Conservation (phyloP, 805 yeast genomes). For the Wickerhamomyces canadensis region DNA sequence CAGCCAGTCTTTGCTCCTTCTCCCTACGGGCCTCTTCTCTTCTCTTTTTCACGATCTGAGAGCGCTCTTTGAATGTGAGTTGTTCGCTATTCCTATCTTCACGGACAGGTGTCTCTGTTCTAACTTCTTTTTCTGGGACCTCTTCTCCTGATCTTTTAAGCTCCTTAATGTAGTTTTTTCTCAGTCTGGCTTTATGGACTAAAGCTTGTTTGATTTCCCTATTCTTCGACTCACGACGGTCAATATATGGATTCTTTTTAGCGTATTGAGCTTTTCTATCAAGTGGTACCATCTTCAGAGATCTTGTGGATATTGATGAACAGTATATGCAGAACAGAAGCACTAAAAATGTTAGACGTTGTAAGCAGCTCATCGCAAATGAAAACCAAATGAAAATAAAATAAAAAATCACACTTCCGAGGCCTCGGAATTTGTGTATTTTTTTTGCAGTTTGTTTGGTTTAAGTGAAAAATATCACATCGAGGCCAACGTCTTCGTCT, state of each 20-base stretch:
- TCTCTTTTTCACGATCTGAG: constrained; percentile 30
- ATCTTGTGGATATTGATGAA: too few species aligned
- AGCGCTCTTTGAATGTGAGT: constrained; percentile 30
- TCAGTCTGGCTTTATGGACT: constrained; percentile 72
- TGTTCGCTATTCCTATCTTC: constrained; percentile 13
- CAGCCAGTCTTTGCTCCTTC: constrained; percentile 36
- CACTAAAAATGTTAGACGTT: too few species aligned
- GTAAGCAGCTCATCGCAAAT: too few species aligned
- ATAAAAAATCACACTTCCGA: too few species aligned
- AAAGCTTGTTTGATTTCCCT: constrained; percentile 75
- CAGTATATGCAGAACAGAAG: too few species aligned
- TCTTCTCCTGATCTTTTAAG: constrained; percentile 64
- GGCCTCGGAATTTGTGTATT: background rate
- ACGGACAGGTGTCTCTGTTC: constrained; percentile 14
- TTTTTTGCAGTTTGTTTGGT: background rate
- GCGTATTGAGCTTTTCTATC: constrained; percentile 7
- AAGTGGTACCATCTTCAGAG: constrained; percentile 4
- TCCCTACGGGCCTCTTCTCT: constrained; percentile 26
- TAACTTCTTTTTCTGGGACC: constrained; percentile 37
- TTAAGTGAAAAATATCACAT: background rate
- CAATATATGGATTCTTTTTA: constrained; percentile 20
- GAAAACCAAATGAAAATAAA: too few species aligned
- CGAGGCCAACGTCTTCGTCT: too few species aligned
- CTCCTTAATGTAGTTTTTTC: constrained; percentile 76
- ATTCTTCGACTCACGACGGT: constrained; percentile 21